Base-by-base conservation (phyloP, 192 early-diverging fungal genomes). In the Backusella circina region DNA sequence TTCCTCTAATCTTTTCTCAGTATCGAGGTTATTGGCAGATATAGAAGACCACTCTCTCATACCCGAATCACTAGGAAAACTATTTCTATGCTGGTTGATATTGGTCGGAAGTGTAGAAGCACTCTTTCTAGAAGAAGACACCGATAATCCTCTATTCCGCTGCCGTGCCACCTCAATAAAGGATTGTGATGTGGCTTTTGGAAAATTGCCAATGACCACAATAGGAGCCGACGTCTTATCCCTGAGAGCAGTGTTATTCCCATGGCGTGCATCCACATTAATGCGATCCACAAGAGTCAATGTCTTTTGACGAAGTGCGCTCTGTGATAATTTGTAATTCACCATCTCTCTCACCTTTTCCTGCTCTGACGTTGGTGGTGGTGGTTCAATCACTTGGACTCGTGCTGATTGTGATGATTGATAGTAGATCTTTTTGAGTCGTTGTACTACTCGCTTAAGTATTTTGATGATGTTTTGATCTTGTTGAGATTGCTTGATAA, bases 391-490 rank as follows among this genome's bases (percentile, higher is more conserved):
- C n/a, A 82, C 74, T 30, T 75, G 70, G 10, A 82, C 80, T 3
- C 74, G 69, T 16, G 67, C 50, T 33, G 77, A 39, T 18, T 32
- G 36, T 51, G 51, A 69, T 10, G 65, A 64, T 9, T 50, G 47
- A 65, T 78, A 82, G 23, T 82, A 78, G 2, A 82, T 70, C 30
- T 76, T 75, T 54, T 82, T 79, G 9, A 82, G 51, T 2, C 81
- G 77, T 23, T 75, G 65, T 26, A 82, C 33, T 26, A 79, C 72
- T 16, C 77, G 70, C 65, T 79, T 82, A 23, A 89, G 66, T 1
- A 80, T 83, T n/a, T 82, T 80, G 21, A 89, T 82, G 57, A 89
- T 89, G 13, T 84, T 67, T 61, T 85, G 82, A 72, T 90, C 87
- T n/a, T 84, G 80, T 0, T 81, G 73, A 3, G 86, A 86, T 1